Evolutionary conservation across 2,329 filamentous ascomycete genomes (phyloP), one percentile per base, ranked within the genome.

Genomic region (Cadophora sp.): DNA sequence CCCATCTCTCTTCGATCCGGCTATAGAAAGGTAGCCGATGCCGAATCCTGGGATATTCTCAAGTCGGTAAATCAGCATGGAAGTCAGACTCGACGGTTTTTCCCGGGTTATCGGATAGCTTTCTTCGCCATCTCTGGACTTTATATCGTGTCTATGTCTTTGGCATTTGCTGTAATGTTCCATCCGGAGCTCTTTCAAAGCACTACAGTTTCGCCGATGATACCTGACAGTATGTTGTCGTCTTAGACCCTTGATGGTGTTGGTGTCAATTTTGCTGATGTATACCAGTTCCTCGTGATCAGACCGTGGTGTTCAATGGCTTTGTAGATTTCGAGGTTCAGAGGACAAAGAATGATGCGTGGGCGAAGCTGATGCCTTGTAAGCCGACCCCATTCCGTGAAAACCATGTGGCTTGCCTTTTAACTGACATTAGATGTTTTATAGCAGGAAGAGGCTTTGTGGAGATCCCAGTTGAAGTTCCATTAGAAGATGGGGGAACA

Each of bases 391-490:
- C n/a, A 22, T 24, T 24, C n/a, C 20, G 2, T 27, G 9, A 33
- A 58, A 16, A n/a, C 1, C 7, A 20, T 22, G 11, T 24, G 11
- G 9, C 16, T 39, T 20, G 9, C 16, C 39, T 27, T 24, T 60
- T 39, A 8, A 53, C 39, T 41, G 33, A 59, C 18, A 36, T 13
- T 16, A 22, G 36, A 20, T n/a, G 22, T 33, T 1, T 20, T 18
- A n/a, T 33, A 68, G 66, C 27, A n/a, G 66, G 66, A 56, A 55
- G 60, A 68, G 66, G 66, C 8, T 68, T 68, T 27, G 45, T 68
- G 36, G 27, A 66, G 18, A 62, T 66, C 6, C 59, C 59, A 2
- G 33, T 59, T n/a, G 59, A 62, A 41, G 36, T 56, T 4, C 27
- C 41, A 11, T 22, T 53, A 22, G 33, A 27, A 30, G 20, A 65